Percentiles rank a stretch among this genome's conserved stretches.
phyloP scores from a whole-genome alignment of 345 rosid species.

The Geranium brycei region DNA sequence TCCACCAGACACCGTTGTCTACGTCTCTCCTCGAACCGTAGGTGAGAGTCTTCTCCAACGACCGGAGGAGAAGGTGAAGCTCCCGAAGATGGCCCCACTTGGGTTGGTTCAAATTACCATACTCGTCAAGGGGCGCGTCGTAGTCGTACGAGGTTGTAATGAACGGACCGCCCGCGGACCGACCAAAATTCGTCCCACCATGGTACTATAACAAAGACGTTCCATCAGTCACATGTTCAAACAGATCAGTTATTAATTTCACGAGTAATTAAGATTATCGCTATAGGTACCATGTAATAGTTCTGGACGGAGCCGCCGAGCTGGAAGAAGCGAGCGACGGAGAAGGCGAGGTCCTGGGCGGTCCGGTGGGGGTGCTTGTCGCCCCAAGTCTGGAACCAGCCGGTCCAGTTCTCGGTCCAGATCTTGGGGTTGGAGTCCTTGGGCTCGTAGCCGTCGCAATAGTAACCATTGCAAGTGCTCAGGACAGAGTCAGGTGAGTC shows the following conservation, averaged over 20 bases:
- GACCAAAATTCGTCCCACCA: conserved; percentile 42
- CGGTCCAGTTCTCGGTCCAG: not conserved
- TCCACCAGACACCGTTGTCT: not conserved
- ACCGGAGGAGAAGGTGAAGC: conserved; percentile 40
- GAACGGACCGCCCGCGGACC: conserved; percentile 33
- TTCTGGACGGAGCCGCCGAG: not conserved
- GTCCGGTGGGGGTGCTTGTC: not conserved
- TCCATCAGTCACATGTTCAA: no score
- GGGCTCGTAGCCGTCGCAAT: not conserved
- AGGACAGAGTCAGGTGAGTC: not conserved
- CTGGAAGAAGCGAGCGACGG: not conserved
- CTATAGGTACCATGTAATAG: not conserved
- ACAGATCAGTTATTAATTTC: no score
- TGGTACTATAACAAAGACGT: conserved; percentile 18
- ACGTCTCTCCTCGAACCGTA: conserved; percentile 21
- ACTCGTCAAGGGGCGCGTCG: conserved; percentile 35
- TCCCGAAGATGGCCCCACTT: conserved; percentile 67
- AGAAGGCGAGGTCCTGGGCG: not conserved
- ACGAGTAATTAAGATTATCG: no score
- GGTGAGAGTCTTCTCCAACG: conserved; percentile 44
- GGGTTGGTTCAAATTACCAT: conserved; percentile 36
- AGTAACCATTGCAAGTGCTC: not conserved
- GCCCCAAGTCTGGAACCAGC: not conserved
- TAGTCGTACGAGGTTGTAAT: conserved; percentile 31
- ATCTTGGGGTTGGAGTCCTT: not conserved